Percentiles rank a stretch among this genome's conserved stretches.
Evolutionary conservation across 1,139 yeast genomes (phyloP).

Genomic region (Yamadazyma triangularis): DNA sequence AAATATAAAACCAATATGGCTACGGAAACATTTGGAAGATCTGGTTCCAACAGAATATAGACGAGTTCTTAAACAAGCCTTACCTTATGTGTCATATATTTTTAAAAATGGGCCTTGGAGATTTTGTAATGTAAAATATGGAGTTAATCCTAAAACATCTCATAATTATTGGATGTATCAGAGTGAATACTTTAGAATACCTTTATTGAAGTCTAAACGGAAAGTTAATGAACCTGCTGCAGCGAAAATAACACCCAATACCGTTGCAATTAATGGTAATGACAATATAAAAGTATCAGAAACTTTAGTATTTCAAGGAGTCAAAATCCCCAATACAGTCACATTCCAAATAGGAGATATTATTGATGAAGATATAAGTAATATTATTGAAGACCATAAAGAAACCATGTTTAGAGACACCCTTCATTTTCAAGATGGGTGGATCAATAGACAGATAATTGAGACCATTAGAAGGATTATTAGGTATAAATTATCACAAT

Average conservation of each 20-base stretch:
- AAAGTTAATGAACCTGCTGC: slow-evolving; percentile 4
- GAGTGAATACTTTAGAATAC: slow-evolving; percentile 75
- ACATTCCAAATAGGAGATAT: slow-evolving; percentile 83
- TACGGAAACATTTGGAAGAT: slow-evolving; percentile 67
- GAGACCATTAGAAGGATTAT: slow-evolving; percentile 63
- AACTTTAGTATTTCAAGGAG: slow-evolving; percentile 69
- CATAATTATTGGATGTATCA: slow-evolving; percentile 62
- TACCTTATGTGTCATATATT: slow-evolving; percentile 79
- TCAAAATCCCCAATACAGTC: slow-evolving; percentile 59
- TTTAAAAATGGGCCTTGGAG: slow-evolving; percentile 95
- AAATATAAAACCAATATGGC: slow-evolving; percentile 77
- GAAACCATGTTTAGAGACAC: slow-evolving; percentile 37
- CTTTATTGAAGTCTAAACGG: slow-evolving; percentile 22
- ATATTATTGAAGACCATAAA: slow-evolving; percentile 36
- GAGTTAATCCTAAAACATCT: slow-evolving; percentile 68
- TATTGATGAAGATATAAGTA: slow-evolving; percentile 56
- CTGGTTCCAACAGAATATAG: slow-evolving; percentile 50
- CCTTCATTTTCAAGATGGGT: slow-evolving; percentile 58
- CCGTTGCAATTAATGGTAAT: slow-evolving; percentile 9
- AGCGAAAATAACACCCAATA: slow-evolving; percentile 16
- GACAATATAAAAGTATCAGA: slow-evolving; percentile 31
- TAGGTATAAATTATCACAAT: slow-evolving; percentile 63
- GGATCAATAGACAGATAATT: slow-evolving; percentile 66
- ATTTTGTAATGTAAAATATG: slow-evolving; percentile 76
- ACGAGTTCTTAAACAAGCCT: slow-evolving; percentile 61